These are phyloP conservation scores for Kentomonas sorsogonicus DNA, from an alignment of 208 protist species.

Conservation along the genomic window DNA sequence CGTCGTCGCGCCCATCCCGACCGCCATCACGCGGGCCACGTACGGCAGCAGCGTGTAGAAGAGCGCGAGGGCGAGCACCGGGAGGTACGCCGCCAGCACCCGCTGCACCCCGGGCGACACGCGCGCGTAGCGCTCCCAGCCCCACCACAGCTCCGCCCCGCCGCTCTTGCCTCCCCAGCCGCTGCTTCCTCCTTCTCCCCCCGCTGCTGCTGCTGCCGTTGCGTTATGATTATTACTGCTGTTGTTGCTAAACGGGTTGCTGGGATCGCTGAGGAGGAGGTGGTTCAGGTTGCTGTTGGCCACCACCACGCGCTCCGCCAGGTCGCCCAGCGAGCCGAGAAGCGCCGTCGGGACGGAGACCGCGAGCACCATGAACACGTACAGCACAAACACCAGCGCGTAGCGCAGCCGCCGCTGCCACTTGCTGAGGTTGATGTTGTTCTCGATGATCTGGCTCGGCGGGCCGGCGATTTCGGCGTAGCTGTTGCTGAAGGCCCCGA, in stretches of 20 bases:
- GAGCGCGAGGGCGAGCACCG: slow-evolving; percentile 53
- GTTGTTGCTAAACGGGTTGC: no score
- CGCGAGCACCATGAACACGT: slow-evolving; percentile 52
- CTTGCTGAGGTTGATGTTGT: slow-evolving; percentile 42
- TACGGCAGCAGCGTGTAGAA: slow-evolving; percentile 71
- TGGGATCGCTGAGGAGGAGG: no score
- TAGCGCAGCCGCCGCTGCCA: slow-evolving; percentile 40
- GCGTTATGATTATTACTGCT: no score
- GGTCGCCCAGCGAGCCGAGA: slow-evolving; percentile 65
- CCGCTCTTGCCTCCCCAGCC: slow-evolving; percentile 22
- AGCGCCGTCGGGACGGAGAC: slow-evolving; percentile 75
- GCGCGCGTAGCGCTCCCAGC: no score
- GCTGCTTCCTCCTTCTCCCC: no score
- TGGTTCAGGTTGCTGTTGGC: no score
- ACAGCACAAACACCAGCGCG: slow-evolving; percentile 35
- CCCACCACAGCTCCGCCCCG: slow-evolving; percentile 19
- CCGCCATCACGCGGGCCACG: slow-evolving; percentile 58
- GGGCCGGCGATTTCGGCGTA: slow-evolving; percentile 64
- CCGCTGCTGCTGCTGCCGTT: no score
- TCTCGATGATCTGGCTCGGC: slow-evolving; percentile 55
- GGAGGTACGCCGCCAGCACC: slow-evolving; percentile 55
- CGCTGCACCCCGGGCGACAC: slow-evolving; percentile 38
- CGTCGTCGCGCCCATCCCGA: slow-evolving; percentile 72
- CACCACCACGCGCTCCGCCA: slow-evolving; percentile 43
- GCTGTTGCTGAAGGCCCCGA: slow-evolving; percentile 24